A percentile compares a stretch with the other conserved stretches of the same genome.
Evolutionary conservation across 306 rosid species (phyloP).

Genomic region (Pyrus betulifolia): DNA sequence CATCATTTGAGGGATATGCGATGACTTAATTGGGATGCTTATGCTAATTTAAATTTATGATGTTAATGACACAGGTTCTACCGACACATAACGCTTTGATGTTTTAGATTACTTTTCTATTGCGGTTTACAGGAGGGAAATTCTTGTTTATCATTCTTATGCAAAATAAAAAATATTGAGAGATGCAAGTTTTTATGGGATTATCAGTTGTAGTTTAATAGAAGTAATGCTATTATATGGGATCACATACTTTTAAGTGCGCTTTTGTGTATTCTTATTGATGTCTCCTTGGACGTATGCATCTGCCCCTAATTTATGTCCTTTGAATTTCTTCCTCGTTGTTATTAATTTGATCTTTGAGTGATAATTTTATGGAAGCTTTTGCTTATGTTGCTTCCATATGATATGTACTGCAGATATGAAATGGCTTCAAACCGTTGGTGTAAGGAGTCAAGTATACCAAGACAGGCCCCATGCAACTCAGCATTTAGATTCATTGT

Average conservation of each 20-base stretch:
- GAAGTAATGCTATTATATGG: not conserved
- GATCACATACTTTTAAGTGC: not conserved
- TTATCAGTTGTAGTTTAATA: not conserved
- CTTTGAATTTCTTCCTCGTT: not conserved
- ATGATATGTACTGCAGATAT: constrained; percentile 43
- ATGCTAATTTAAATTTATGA: not conserved
- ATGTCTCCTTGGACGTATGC: not conserved
- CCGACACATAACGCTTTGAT: not conserved
- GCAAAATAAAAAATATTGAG: not conserved
- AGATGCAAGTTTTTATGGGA: not conserved
- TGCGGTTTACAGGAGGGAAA: not conserved
- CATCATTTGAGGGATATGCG: not conserved
- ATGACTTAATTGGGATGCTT: not conserved
- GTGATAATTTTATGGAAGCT: not conserved
- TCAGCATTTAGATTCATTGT: constrained; percentile 49
- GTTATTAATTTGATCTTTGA: not conserved
- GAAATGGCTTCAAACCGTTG: constrained; percentile 64
- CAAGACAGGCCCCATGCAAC: constrained; percentile 40
- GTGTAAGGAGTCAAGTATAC: constrained; percentile 56
- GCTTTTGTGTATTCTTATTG: not conserved
- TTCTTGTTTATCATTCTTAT: not conserved
- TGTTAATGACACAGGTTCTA: not conserved
- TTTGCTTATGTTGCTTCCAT: constrained; percentile 6
- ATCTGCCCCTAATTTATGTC: constrained; percentile 1
- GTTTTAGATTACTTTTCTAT: not conserved